A percentile compares a stretch with the other conserved stretches of the same genome.
phyloP scores from a whole-genome alignment of 306 rosid species.

The Begonia masoniana region DNA sequence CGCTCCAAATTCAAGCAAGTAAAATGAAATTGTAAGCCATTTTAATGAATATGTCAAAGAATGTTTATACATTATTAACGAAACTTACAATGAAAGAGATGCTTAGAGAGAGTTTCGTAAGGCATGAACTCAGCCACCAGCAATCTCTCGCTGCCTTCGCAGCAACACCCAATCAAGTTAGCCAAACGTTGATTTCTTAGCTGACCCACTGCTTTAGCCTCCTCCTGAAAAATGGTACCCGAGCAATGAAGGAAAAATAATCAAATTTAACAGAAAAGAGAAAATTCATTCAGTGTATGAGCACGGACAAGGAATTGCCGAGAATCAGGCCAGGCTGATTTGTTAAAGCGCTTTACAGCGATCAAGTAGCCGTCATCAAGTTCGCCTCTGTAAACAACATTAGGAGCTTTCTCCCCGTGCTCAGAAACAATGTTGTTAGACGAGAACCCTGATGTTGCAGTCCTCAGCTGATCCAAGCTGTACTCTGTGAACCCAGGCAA shows the following conservation, averaged over 20 bases:
- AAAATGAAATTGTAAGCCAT: no score
- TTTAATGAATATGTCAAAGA: not conserved
- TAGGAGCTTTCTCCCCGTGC: slow-evolving; percentile 99
- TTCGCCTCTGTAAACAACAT: slow-evolving; percentile 77
- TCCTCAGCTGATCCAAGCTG: slow-evolving; percentile 59
- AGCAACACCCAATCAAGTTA: slow-evolving; percentile 84
- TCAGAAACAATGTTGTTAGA: slow-evolving; percentile 85
- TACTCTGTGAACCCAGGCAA: slow-evolving; percentile 63
- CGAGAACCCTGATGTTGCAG: slow-evolving; percentile 81
- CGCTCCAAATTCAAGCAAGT: no score
- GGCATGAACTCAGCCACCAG: slow-evolving; percentile 97
- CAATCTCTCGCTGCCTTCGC: slow-evolving; percentile 85
- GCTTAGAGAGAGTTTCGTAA: slow-evolving; percentile 89
- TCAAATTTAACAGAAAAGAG: not conserved
- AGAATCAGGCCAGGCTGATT: slow-evolving; percentile 97
- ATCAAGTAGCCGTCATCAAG: slow-evolving; percentile 55
- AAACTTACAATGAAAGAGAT: slow-evolving; percentile 81
- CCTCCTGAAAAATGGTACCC: slow-evolving; percentile 41
- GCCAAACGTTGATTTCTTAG: slow-evolving; percentile 65
- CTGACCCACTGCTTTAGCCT: slow-evolving; percentile 80
- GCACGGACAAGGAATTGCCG: slow-evolving; percentile 75
- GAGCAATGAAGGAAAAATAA: not conserved
- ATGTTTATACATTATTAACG: not conserved
- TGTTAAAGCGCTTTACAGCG: slow-evolving; percentile 93
- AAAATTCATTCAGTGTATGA: slow-evolving; percentile 9